Evolutionary conservation across 2,329 filamentous ascomycete genomes (phyloP).

Genomic region (Aureobasidium sp.): DNA sequence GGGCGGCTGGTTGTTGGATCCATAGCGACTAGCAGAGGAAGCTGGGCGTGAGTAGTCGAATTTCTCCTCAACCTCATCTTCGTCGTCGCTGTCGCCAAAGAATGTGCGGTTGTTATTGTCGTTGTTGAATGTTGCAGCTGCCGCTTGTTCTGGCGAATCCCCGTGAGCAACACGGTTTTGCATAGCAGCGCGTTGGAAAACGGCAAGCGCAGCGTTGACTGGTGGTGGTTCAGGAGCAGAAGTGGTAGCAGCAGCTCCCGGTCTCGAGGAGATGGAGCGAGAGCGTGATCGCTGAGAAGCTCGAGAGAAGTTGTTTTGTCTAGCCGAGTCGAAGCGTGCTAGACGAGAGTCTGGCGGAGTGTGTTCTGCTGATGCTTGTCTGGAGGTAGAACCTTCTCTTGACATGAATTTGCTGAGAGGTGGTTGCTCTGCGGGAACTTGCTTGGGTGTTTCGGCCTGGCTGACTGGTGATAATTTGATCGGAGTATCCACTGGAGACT

Average conservation of each 20-base stretch:
- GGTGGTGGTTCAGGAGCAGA: background rate
- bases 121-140: slow-evolving; percentile 10
- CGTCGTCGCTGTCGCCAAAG: slow-evolving; percentile 31
- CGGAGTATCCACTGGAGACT: slow-evolving; percentile 3
- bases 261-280: background rate
- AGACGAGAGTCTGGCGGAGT: slow-evolving; percentile 5
- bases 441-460: background rate
- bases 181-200: slow-evolving; percentile 37
- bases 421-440: background rate
- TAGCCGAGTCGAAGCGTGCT: slow-evolving; percentile 14
- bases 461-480: background rate
- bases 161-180: slow-evolving; percentile 25
- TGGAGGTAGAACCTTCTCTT: background rate
- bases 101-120: slow-evolving; percentile 26
- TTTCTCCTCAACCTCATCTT: slow-evolving; percentile 26
- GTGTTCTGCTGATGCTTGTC: background rate
- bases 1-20: slow-evolving; percentile 22
- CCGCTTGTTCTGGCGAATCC: background rate
- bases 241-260: background rate
- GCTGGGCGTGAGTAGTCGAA: background rate
- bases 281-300: slow-evolving; percentile 11
- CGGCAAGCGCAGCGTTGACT: slow-evolving; percentile 29
- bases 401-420: background rate
- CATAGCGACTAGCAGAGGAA: slow-evolving; percentile 21
- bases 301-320: slow-evolving; percentile 3